Conservation (phyloP, 1,139 yeast genomes). For the Yamadazyma dushanensis region DNA sequence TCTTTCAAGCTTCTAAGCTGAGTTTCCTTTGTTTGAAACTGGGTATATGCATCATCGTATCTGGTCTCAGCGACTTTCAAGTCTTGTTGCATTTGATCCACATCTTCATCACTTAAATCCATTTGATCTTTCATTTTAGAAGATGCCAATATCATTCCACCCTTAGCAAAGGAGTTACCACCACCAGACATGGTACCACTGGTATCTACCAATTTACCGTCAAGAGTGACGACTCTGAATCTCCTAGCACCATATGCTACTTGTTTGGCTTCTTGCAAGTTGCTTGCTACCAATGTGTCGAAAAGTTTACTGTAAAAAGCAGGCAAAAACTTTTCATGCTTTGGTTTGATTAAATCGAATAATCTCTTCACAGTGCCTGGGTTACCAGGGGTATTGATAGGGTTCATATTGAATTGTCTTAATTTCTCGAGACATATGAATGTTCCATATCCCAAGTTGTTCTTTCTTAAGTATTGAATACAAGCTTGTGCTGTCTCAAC, state of each 20-base stretch:
- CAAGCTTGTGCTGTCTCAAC: conserved; percentile 94
- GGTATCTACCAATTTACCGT: conserved; percentile 90
- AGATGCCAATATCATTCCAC: conserved; percentile 58
- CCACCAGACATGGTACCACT: conserved; percentile 99
- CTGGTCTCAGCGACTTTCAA: conserved; percentile 56
- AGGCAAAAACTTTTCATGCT: conserved; percentile 67
- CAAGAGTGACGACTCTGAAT: conserved; percentile 88
- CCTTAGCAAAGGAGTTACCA: conserved; percentile 65
- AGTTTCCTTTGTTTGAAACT: conserved; percentile 58
- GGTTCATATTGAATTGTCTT: conserved; percentile 57
- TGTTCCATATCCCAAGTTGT: conserved; percentile 85
- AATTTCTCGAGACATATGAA: conserved; percentile 80
- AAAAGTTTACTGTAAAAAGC: conserved; percentile 87
- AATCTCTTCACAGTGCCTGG: conserved; percentile 80
- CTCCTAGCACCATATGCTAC: conserved; percentile 85
- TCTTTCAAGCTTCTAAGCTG: conserved; percentile 60
- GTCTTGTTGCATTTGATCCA: conserved; percentile 55
- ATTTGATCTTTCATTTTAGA: conserved; percentile 21
- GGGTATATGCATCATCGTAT: conserved; percentile 51
- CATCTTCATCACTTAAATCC: conserved; percentile 55
- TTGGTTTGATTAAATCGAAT: conserved; percentile 77
- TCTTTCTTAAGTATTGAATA: conserved; percentile 81
- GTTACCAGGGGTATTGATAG: conserved; percentile 60
- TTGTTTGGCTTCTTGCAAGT: conserved; percentile 75
- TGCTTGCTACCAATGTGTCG: conserved; percentile 84